These are phyloP conservation scores for Vitis amurensis DNA, from an alignment of 164 flowering plant genomes.

Conservation along the genomic window DNA sequence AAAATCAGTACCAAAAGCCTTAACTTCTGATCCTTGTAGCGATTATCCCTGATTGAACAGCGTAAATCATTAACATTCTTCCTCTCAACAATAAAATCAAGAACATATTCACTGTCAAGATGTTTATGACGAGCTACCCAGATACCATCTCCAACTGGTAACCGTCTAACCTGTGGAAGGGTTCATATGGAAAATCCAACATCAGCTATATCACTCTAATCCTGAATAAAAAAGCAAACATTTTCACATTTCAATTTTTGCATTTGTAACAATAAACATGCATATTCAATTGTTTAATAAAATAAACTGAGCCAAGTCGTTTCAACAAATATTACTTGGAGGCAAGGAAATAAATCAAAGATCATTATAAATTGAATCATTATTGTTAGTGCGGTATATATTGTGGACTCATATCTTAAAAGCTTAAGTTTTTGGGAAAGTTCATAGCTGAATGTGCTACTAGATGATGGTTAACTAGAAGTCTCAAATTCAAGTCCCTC, in stretches of 20 bases:
- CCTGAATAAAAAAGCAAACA: not conserved
- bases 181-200: not conserved
- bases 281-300: too few species aligned
- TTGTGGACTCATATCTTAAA: too few species aligned
- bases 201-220: not conserved
- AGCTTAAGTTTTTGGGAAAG: too few species aligned
- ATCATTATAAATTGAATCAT: too few species aligned
- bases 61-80: conserved; percentile 86
- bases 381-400: too few species aligned
- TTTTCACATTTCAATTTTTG: not conserved
- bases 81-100: conserved; percentile 96
- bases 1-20: conserved; percentile 69
- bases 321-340: too few species aligned
- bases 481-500: too few species aligned
- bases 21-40: conserved; percentile 89
- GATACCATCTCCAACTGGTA: conserved; percentile 94
- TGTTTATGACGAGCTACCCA: conserved; percentile 89
- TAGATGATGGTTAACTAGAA: too few species aligned
- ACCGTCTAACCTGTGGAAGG: conserved; percentile 63
- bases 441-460: too few species aligned
- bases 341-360: too few species aligned
- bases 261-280: too few species aligned
- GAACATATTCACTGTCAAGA: conserved; percentile 66
- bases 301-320: too few species aligned
- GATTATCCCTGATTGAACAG: conserved; percentile 79